Evolutionary conservation across 768 basidiomycete species (phyloP), one percentile per base, ranked within the genome.

Genomic region (Russula griseocarnosa): DNA sequence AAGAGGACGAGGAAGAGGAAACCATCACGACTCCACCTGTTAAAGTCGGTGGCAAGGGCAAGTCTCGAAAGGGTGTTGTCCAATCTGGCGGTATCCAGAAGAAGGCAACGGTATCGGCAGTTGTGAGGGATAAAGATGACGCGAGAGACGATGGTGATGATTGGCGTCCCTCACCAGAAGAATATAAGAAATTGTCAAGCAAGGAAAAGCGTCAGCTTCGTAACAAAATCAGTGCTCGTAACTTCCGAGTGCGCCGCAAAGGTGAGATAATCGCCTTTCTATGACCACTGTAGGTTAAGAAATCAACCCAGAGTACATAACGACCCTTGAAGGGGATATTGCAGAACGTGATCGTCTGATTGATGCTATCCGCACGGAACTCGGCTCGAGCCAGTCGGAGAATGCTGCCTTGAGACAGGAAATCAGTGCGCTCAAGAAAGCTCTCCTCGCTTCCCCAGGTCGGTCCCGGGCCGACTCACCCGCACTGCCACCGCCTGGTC

Each of bases 191-290:
- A 75, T 91, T 99, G 84, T 86, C 86, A 5, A 88, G 86, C 70
- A 98, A 97, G 77, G 95, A 98, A 79, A 98, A 98, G 76, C 79
- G 97, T 18, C 96, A 98, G 74, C 78, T 98, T 44, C 75, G 96
- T 57, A 99, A 99, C 79, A 99, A 99, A 86, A 94, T 98, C 70
- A 89, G 87, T 66, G 96, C 96, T 1, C 79, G 95, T 62, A 97
- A 96, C 74, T 98, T 98, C 78, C 82, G 96, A 20, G 91, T 94
- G n/a, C 79, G 96, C 32, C 81, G 94, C 75, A 98, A 98, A 79
- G 95, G 92, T 90, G 38, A 58, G 75, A 73, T 66, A 42, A 60
- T 65, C 54, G 28, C 24, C 8, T 44, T 55, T 55, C 10, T 22
- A 20, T 26, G n/a, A 22, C n/a, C 16, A 16, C 11, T 20, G 20